phyloP scores from a whole-genome alignment of 768 basidiomycete genomes.

The Boletus subcaerulescens region DNA sequence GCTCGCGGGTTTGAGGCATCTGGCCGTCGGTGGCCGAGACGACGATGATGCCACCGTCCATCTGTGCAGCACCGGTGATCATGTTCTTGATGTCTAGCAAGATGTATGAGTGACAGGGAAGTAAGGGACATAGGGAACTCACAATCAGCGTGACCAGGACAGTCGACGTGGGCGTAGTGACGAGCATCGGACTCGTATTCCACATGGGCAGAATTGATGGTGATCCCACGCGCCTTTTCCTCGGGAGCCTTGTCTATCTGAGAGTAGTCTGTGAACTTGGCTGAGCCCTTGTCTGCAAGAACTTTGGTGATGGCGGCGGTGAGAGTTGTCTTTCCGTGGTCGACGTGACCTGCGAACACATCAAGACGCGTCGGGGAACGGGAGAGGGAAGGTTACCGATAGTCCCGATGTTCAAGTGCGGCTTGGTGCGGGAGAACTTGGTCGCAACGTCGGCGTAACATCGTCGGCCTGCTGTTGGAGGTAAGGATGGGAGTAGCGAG shows the following conservation, averaged over 20 bases:
- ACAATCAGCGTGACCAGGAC: conserved; percentile 96
- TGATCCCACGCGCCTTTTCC: conserved; percentile 99
- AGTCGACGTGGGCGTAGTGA: conserved; percentile 98
- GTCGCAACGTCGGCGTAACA: conserved; percentile 67
- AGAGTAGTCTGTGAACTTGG: conserved; percentile 89
- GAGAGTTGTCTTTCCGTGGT: conserved; percentile 97
- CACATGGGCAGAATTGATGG: conserved; percentile 97
- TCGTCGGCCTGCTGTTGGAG: conserved; percentile 32
- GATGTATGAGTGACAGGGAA: conserved; percentile 2
- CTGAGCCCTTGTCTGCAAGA: conserved; percentile 70
- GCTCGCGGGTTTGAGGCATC: conserved; percentile 99
- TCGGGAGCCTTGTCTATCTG: conserved; percentile 99
- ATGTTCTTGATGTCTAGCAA: conserved; percentile 89
- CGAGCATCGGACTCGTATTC: conserved; percentile 91
- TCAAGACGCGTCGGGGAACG: conserved; percentile 15
- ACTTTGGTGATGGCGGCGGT: conserved; percentile 96
- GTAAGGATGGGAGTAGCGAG: not conserved
- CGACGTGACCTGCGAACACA: conserved; percentile 70
- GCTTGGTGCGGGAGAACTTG: conserved; percentile 72
- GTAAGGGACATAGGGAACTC: conserved; percentile 26
- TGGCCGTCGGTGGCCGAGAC: conserved; percentile 99
- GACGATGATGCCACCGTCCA: conserved; percentile 95
- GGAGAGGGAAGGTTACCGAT: conserved; percentile 51
- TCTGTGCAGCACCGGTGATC: conserved; percentile 98
- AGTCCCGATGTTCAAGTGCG: conserved; percentile 95